A percentile compares a stretch with the other conserved stretches of the same genome.
Conservation (phyloP, 2,329 filamentous ascomycete species). For the Ramularia collo-cygni region DNA sequence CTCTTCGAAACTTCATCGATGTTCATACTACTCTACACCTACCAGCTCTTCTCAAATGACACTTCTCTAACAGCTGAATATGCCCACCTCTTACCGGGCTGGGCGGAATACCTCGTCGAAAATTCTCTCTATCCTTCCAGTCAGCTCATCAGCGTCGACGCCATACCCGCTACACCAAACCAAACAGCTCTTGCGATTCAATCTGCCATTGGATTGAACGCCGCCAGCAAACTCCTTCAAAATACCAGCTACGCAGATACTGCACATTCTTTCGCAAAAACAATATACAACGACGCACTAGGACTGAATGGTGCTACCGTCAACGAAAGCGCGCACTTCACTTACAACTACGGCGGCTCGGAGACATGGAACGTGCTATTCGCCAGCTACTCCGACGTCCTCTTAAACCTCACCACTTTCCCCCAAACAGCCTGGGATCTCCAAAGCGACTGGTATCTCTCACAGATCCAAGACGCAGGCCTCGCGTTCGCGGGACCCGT, state of each 20-base stretch:
- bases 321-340: slow-evolving; percentile 32
- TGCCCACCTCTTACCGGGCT: slow-evolving; percentile 47
- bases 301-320: slow-evolving; percentile 16
- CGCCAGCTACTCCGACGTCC: slow-evolving; percentile 45
- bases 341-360: slow-evolving; percentile 39
- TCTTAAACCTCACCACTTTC: slow-evolving; percentile 39
- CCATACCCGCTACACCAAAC: slow-evolving; percentile 47
- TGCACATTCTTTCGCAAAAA: slow-evolving; percentile 15
- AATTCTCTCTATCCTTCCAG: slow-evolving; percentile 48
- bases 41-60: slow-evolving; percentile 50
- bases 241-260: slow-evolving; percentile 37
- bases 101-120: slow-evolving; percentile 46
- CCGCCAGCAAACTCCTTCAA: slow-evolving; percentile 38
- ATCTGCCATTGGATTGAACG: slow-evolving; percentile 30
- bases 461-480: slow-evolving; percentile 15
- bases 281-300: slow-evolving; percentile 18
- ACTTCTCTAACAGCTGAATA: slow-evolving; percentile 41
- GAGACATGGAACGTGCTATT: slow-evolving; percentile 40
- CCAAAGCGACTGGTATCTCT: slow-evolving; percentile 20
- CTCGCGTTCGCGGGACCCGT: slow-evolving; percentile 20
- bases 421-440: slow-evolving; percentile 22
- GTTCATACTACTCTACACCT: slow-evolving; percentile 48
- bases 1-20: slow-evolving; percentile 44
- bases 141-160: slow-evolving; percentile 52
- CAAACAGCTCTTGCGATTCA: slow-evolving; percentile 33